A percentile compares a stretch with the other conserved stretches of the same genome.
Conservation (phyloP, 2,329 filamentous ascomycete species). For the Fusarium protoensiforme region DNA sequence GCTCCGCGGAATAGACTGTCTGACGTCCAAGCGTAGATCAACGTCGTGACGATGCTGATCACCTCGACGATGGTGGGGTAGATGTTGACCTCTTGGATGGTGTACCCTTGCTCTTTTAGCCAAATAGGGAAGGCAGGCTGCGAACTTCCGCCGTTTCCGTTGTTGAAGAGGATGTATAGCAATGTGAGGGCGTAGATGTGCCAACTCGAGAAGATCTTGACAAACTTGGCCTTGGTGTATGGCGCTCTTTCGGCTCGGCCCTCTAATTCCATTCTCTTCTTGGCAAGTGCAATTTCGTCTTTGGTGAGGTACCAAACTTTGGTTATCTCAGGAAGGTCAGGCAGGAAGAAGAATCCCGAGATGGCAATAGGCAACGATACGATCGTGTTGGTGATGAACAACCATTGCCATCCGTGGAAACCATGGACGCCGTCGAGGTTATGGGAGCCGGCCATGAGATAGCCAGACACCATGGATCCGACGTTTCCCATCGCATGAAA, state of each 20-base stretch:
- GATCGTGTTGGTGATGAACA: slow-evolving; percentile 51
- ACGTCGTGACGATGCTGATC: slow-evolving; percentile 66
- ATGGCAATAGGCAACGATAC: slow-evolving; percentile 50
- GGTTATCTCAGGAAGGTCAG: slow-evolving; percentile 43
- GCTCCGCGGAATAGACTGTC: slow-evolving; percentile 68
- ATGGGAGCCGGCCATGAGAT: slow-evolving; percentile 55
- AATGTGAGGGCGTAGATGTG: slow-evolving; percentile 70
- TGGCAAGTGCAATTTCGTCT: slow-evolving; percentile 41
- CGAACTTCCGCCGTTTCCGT: slow-evolving; percentile 58
- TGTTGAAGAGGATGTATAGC: slow-evolving; percentile 74
- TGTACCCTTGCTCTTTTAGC: slow-evolving; percentile 58
- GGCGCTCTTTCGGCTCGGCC: slow-evolving; percentile 55
- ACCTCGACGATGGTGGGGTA: slow-evolving; percentile 70
- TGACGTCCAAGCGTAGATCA: slow-evolving; percentile 74
- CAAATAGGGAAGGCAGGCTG: slow-evolving; percentile 68
- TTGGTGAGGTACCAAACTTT: slow-evolving; percentile 44
- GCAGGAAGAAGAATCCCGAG: slow-evolving; percentile 47
- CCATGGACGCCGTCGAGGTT: slow-evolving; percentile 53
- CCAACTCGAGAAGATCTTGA: slow-evolving; percentile 72
- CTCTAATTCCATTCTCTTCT: slow-evolving; percentile 52
- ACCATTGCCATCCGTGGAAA: slow-evolving; percentile 59
- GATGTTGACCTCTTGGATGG: slow-evolving; percentile 57
- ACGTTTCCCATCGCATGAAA: slow-evolving; percentile 51
- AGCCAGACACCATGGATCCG: slow-evolving; percentile 45
- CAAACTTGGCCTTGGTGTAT: slow-evolving; percentile 61